These are phyloP conservation scores for Mallotus repandus DNA, from an alignment of 441 rosid species.

Conservation along the genomic window DNA sequence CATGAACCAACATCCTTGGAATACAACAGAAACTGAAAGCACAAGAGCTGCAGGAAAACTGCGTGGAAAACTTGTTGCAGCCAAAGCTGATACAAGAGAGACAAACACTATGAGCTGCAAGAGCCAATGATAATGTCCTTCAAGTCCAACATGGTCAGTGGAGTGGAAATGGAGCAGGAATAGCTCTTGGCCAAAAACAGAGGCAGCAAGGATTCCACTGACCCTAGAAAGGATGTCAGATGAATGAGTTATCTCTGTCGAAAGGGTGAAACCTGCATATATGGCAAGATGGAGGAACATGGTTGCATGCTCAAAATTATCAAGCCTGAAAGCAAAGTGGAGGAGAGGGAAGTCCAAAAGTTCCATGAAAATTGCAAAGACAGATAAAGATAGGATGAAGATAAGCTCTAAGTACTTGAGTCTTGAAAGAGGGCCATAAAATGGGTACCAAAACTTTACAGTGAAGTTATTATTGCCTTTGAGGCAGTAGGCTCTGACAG, in stretches of 20 bases:
- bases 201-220: slow-evolving; percentile 59
- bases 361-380: slow-evolving; percentile 51
- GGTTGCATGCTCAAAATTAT: slow-evolving; percentile 71
- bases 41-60: slow-evolving; percentile 54
- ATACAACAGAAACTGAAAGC: slow-evolving; percentile 60
- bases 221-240: slow-evolving; percentile 48
- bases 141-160: slow-evolving; percentile 75
- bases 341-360: slow-evolving; percentile 57
- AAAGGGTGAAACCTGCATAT: slow-evolving; percentile 65
- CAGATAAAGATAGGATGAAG: slow-evolving; percentile 51
- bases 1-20: slow-evolving; percentile 85
- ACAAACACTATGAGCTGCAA: slow-evolving; percentile 68
- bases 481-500: slow-evolving; percentile 54
- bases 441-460: slow-evolving; percentile 54
- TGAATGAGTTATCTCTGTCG: slow-evolving; percentile 45
- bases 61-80: slow-evolving; percentile 45
- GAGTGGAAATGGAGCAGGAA: slow-evolving; percentile 89
- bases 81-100: slow-evolving; percentile 57
- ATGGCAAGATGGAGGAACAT: slow-evolving; percentile 79
- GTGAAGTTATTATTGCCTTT: slow-evolving; percentile 47
- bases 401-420: slow-evolving; percentile 61
- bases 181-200: slow-evolving; percentile 74
- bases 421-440: slow-evolving; percentile 31
- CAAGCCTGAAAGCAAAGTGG: slow-evolving; percentile 51
- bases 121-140: slow-evolving; percentile 90